Evolutionary conservation across 495 filamentous ascomycete genomes (phyloP), one percentile per base, ranked within the genome.

Genomic region (Tuber aestivum): DNA sequence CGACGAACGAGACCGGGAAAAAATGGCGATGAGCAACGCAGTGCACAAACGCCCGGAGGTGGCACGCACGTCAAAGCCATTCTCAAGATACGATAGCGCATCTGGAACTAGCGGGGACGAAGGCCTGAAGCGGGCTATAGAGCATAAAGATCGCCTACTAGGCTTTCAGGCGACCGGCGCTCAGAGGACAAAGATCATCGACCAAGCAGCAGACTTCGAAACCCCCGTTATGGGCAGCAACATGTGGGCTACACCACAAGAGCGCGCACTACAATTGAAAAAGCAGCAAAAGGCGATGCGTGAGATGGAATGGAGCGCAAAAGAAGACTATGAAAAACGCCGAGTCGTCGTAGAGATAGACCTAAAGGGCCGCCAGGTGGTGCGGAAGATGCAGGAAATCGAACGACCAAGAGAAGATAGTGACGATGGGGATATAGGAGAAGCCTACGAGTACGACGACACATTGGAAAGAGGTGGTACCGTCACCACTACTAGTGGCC

Each of bases 171-270:
- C 93, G 14, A 90, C 97, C 80, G 97, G 97, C 78, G 94, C 94
- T 0, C 89, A 89, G 69, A 86, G 95, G 16, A 99, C 95, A 5
- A 93, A 91, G 41, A 91, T 99, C 20, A 89, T 94, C 37, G 95
- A 99, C 83, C 95, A 99, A 83, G 94, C 93, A 2, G 91, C 94
- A 0, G 95, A 99, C 80, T 98, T 95, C 77, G 95, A 98, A 72
- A 92, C 90, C 0, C 88, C 91, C 0, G 86, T 86, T 45, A 79
- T 38, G 71, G 91, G 87, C 41, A 87, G 90, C 5, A 95, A 89
- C 76, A 89, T 95, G 82, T 99, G 95, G 95, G 92, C 93, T 70
- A 93, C 87, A 21, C 94, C 95, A 0, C 90, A 91, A 74, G 94
- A 99, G 83, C 87, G 96, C 50, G 95, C 96, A 0, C 85, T 91